These are phyloP conservation scores for Colletotrichum plurivorum DNA, from an alignment of 2,329 filamentous ascomycete genomes.

Conservation along the genomic window DNA sequence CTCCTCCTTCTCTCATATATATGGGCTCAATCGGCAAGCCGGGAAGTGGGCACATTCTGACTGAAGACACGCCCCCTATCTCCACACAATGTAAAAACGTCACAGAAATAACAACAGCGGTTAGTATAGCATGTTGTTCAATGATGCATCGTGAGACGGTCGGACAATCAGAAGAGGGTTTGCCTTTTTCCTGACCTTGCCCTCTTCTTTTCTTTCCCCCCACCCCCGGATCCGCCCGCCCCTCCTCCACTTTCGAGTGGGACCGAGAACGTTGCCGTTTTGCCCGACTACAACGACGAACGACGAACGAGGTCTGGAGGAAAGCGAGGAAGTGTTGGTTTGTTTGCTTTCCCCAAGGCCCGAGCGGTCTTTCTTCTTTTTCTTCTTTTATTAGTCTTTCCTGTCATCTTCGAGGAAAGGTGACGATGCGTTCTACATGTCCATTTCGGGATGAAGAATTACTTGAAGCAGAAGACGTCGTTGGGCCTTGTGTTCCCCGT, in stretches of 20 bases:
- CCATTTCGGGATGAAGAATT: too few relatives aligned
- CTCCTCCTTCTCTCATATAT: too few relatives aligned
- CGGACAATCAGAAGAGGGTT: slow-evolving; percentile 29
- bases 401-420: too few relatives aligned
- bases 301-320: neutral
- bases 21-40: too few relatives aligned
- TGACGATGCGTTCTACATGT: too few relatives aligned
- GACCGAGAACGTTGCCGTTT: slow-evolving; percentile 26
- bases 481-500: too few relatives aligned
- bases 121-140: neutral
- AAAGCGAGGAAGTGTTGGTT: neutral
- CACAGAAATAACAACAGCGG: neutral
- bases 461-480: too few relatives aligned
- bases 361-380: neutral
- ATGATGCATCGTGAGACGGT: slow-evolving; percentile 26
- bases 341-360: slow-evolving; percentile 5
- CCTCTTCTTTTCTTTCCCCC: neutral
- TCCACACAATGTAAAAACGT: too few relatives aligned
- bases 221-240: neutral
- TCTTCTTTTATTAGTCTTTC: neutral
- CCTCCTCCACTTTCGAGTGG: slow-evolving; percentile 14
- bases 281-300: slow-evolving; percentile 8
- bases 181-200: neutral
- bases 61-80: too few relatives aligned
- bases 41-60: too few relatives aligned